A percentile compares a stretch with the other conserved stretches of the same genome.
phyloP scores from a whole-genome alignment of 23 red algal species.

The Gracilaria caudata region DNA sequence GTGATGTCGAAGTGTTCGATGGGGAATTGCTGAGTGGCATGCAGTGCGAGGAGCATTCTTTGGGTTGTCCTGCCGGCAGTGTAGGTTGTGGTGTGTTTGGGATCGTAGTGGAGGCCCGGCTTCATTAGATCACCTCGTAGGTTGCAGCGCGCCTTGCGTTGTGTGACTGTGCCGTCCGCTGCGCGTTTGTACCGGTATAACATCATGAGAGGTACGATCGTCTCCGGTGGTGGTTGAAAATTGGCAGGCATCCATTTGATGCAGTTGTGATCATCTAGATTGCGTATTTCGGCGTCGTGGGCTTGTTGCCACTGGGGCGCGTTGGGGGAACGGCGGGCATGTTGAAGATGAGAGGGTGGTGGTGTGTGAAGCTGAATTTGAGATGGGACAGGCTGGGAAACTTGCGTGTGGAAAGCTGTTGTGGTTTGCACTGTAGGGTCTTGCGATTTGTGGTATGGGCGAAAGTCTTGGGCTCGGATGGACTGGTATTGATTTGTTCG shows the following conservation, averaged over 20 bases:
- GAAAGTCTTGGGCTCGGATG: slow-evolving; percentile 21
- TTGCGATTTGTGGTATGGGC: not conserved
- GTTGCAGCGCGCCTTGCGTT: slow-evolving; percentile 21
- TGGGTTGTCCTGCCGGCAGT: slow-evolving; percentile 11
- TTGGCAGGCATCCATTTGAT: too few relatives aligned
- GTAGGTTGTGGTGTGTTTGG: slow-evolving; percentile 27
- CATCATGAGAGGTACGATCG: not conserved
- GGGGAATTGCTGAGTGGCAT: not conserved
- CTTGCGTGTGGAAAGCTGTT: too few relatives aligned
- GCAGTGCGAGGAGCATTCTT: slow-evolving; percentile 26
- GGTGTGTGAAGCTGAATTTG: too few relatives aligned
- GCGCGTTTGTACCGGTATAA: slow-evolving; percentile 1
- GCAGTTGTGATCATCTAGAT: too few relatives aligned
- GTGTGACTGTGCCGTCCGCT: not conserved
- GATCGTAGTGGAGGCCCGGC: slow-evolving; percentile 41
- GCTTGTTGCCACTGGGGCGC: too few relatives aligned
- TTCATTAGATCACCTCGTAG: slow-evolving; percentile 52
- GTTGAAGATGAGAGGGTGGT: too few relatives aligned
- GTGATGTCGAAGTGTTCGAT: slow-evolving; percentile 1
- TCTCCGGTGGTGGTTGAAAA: too few relatives aligned
- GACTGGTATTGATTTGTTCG: not conserved
- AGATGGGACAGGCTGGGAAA: too few relatives aligned
- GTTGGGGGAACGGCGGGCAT: too few relatives aligned
- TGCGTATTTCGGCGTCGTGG: too few relatives aligned
- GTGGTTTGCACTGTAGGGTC: slow-evolving; percentile 21